Evolutionary conservation across 1,284 basidiomycete species (phyloP).

Genomic region (Cutaneotrichosporon cyanovorans): DNA sequence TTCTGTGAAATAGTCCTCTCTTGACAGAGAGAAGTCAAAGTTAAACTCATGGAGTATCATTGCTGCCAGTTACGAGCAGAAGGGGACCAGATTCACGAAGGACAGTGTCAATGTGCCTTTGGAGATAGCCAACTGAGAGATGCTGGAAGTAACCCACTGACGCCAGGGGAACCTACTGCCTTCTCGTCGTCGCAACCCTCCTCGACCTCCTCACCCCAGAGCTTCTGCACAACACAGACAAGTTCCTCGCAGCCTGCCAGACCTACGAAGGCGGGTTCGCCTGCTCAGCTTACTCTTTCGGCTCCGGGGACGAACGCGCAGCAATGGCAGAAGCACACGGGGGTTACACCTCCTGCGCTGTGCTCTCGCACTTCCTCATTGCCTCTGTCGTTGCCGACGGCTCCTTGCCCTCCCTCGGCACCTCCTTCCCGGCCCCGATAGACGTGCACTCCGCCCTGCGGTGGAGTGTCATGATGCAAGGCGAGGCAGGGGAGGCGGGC

Average conservation of each 20-base stretch:
- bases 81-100: no score
- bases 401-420: conserved; percentile 12
- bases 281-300: conserved; percentile 55
- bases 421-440: conserved; percentile 48
- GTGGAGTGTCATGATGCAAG: conserved; percentile 86
- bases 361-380: conserved; percentile 76
- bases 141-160: conserved; percentile 11
- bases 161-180: conserved; percentile 66
- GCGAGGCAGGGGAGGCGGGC: conserved; percentile 70
- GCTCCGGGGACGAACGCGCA: conserved; percentile 38
- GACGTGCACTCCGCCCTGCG: conserved; percentile 60
- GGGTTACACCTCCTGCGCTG: conserved; percentile 89
- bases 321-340: conserved; percentile 88
- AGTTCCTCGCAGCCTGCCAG: conserved; percentile 61
- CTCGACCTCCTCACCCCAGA: conserved; percentile 81
- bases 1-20: no score
- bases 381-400: conserved; percentile 16
- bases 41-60: no score
- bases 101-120: no score
- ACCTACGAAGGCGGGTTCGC: conserved; percentile 97
- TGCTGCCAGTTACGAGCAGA: no score
- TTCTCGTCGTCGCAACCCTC: conserved; percentile 61
- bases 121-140: no score
- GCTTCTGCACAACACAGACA: conserved; percentile 55
- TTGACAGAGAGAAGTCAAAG: no score